Base-by-base conservation (phyloP, 257 asterid genomes). In the Solanum pinnatisectum region DNA sequence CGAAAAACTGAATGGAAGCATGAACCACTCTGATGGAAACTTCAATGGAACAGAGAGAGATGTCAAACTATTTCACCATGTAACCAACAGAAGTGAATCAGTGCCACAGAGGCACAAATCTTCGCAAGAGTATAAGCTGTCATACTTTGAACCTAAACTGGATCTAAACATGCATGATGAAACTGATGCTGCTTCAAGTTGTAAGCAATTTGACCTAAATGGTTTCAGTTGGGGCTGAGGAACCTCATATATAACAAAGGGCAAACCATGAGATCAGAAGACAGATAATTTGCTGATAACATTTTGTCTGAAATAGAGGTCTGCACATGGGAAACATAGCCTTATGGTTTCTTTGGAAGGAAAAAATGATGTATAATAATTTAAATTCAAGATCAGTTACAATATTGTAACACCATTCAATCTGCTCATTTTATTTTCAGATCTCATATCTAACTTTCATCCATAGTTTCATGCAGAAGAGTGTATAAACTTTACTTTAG, bases 181-280 rank as follows among this genome's bases (percentile, higher is more conserved):
- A 81, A 90, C 90, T 65, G 91, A 92, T 87, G 91, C 89, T 12
- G 93, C 94, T 88, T 94, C 98, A 49, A 89, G 93, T 25, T 90
- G 94, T 95, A 95, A 93, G 87, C 94, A 93, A 77, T 89, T 96
- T 36, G 98, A 95, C 91, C 92, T 95, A 70, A 94, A 94, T 81
- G 93, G 98, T 65, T 90, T 93, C 87, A 86, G 94, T 92, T 95
- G 98, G 95, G 39, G 91, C 84, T 96, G 92, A 94, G 85, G 84
- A 77, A 52, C 36, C 56, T 22, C 32, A 35, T 33, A 27, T 49
- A 46, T 82, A 18, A 46, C 42, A 49, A 82, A 49, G 70, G 67
- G 44, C 1, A 32, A 44, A 82, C 30, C 44, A 49, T 82, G 44
- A 81, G 85, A 82, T 33, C 13, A 82, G 44, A 82, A 15, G 32